Percentiles rank a stretch among this genome's conserved stretches.
Evolutionary conservation across 352 stramenopile species (phyloP).

Genomic region (Pythium angustatum): DNA sequence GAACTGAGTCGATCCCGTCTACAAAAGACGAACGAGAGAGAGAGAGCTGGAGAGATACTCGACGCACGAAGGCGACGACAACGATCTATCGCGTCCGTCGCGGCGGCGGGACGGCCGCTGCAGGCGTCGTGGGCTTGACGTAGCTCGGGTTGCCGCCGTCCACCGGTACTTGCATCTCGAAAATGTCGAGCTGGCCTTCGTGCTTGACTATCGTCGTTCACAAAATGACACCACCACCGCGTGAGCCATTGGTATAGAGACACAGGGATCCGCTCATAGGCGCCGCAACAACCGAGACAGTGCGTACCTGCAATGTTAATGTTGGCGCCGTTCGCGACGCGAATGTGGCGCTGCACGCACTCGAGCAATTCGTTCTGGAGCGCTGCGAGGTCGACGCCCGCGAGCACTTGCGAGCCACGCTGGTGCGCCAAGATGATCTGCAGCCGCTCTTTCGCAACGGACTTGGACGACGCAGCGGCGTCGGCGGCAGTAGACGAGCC

Average conservation of each 20-base stretch:
- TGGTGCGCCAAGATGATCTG: constrained; percentile 91
- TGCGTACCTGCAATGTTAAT: constrained; percentile 85
- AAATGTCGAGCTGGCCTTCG: constrained; percentile 86
- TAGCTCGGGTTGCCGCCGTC: constrained; percentile 47
- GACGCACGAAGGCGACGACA: too few species aligned
- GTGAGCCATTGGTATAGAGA: not conserved
- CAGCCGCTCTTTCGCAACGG: constrained; percentile 84
- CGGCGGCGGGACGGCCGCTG: constrained; percentile 13
- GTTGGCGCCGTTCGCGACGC: constrained; percentile 81
- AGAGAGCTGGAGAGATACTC: too few species aligned
- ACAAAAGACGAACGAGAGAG: too few species aligned
- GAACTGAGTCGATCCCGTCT: too few species aligned
- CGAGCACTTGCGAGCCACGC: constrained; percentile 79
- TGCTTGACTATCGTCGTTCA: constrained; percentile 72
- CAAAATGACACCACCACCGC: not conserved
- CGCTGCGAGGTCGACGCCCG: constrained; percentile 74
- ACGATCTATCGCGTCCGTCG: constrained; percentile 31
- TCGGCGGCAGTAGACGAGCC: constrained; percentile 19
- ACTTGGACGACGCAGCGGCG: constrained; percentile 56
- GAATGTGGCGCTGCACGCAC: constrained; percentile 88
- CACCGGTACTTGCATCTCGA: constrained; percentile 90
- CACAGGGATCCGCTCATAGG: too few species aligned
- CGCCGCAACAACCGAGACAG: not conserved
- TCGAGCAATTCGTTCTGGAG: constrained; percentile 84
- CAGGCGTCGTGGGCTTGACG: constrained; percentile 15